Percentiles rank a stretch among this genome's conserved stretches.
These are phyloP conservation scores for Aspergillus pseudoviridinutans DNA, from an alignment of 2,329 filamentous ascomycete species.

Conservation along the genomic window DNA sequence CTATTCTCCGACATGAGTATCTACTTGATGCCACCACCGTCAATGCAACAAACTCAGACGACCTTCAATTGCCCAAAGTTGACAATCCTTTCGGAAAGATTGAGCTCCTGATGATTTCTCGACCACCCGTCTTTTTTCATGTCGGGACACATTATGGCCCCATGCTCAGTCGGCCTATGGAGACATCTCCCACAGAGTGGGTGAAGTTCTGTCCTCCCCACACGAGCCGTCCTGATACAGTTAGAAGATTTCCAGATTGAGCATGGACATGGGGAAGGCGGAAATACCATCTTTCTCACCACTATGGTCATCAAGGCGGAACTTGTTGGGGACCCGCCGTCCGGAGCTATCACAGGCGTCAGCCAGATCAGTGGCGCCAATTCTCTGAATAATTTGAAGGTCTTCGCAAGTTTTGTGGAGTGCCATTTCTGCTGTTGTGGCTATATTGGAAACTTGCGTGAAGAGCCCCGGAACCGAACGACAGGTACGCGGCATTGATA, in stretches of 20 bases:
- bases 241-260: not conserved
- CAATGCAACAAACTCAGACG: too few relatives aligned
- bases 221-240: slow-evolving; percentile 14
- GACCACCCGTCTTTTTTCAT: slow-evolving; percentile 9
- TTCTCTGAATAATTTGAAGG: slow-evolving; percentile 7
- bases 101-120: slow-evolving; percentile 12
- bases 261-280: not conserved
- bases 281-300: slow-evolving; percentile 13
- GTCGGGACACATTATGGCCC: slow-evolving; percentile 15
- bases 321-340: not conserved
- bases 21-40: not conserved
- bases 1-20: not conserved
- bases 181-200: slow-evolving; percentile 8
- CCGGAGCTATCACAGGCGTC: not conserved
- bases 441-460: too few relatives aligned
- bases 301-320: slow-evolving; percentile 15
- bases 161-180: slow-evolving; percentile 7
- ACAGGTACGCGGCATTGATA: too few relatives aligned
- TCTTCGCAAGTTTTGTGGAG: slow-evolving; percentile 9
- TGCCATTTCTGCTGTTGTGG: not conserved
- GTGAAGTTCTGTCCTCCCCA: slow-evolving; percentile 19
- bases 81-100: slow-evolving; percentile 13
- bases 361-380: slow-evolving; percentile 8
- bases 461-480: too few relatives aligned
- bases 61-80: not conserved